phyloP scores from a whole-genome alignment of 306 rosid genomes.

The Arachis stenosperma region DNA sequence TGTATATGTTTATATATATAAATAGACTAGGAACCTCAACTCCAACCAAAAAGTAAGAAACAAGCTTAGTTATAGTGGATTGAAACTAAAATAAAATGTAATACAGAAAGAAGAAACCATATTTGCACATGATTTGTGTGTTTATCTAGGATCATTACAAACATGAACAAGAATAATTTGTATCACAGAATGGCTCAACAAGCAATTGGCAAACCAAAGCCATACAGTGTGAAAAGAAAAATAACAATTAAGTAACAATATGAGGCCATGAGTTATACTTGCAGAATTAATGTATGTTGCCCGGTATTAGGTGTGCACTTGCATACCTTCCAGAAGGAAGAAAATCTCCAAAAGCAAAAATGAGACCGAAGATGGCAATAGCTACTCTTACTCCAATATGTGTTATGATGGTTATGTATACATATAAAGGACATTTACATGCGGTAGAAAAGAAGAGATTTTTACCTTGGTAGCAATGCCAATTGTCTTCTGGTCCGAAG shows the following conservation, averaged over 20 bases:
- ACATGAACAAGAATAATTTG: slow-evolving; percentile 13
- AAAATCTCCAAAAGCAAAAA: slow-evolving; percentile 89
- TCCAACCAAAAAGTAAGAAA: too few relatives aligned
- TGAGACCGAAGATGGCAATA: slow-evolving; percentile 76
- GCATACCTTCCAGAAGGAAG: slow-evolving; percentile 87
- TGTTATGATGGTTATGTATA: slow-evolving; percentile 43
- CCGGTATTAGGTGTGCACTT: background rate
- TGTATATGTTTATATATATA: background rate
- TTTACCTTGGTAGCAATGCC: slow-evolving; percentile 75
- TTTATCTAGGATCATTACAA: background rate
- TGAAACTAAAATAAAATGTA: background rate
- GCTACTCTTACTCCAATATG: slow-evolving; percentile 93
- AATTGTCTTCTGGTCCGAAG: slow-evolving; percentile 60
- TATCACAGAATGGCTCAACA: background rate
- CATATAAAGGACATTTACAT: slow-evolving; percentile 6
- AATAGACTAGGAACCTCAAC: background rate
- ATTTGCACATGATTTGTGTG: background rate
- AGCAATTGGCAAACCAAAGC: slow-evolving; percentile 20
- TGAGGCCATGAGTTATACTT: background rate
- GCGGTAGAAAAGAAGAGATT: slow-evolving; percentile 21
- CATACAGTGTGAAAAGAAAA: slow-evolving; percentile 9
- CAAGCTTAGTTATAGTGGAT: too few relatives aligned
- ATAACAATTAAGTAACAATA: background rate
- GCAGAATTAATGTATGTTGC: background rate
- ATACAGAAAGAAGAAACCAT: background rate